Evolutionary conservation across 495 filamentous ascomycete genomes (phyloP).

Genomic region (Chaetomium tenue): DNA sequence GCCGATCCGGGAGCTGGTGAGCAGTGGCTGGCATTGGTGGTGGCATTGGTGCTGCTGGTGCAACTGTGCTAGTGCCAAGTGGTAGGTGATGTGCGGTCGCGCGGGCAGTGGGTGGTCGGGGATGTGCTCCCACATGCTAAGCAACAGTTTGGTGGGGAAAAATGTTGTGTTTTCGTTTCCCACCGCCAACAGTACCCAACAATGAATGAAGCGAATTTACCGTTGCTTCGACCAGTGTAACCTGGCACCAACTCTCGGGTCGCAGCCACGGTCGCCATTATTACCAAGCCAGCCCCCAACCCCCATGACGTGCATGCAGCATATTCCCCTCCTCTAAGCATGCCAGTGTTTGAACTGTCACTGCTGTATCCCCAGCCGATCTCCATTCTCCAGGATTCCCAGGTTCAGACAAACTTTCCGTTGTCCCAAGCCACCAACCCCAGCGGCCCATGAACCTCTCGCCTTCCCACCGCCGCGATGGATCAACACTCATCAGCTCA

Average conservation of each 20-base stretch:
- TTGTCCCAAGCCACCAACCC: neutral
- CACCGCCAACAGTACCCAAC: neutral
- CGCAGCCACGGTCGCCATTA: constrained; percentile 6
- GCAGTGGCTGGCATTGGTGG: neutral
- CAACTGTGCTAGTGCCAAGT: neutral
- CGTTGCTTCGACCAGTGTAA: neutral
- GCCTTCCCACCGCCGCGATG: constrained; percentile 6
- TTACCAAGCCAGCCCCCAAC: neutral
- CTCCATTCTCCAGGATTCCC: neutral
- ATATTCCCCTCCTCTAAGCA: neutral
- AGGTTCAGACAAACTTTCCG: neutral
- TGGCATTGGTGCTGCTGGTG: neutral
- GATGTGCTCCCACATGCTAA: neutral
- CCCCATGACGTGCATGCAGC: constrained; percentile 6
- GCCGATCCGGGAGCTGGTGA: constrained; percentile 2
- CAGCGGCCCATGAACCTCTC: constrained; percentile 1
- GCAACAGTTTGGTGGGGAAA: no score
- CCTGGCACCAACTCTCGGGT: neutral
- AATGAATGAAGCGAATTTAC: neutral
- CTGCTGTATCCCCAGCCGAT: neutral
- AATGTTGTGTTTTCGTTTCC: neutral
- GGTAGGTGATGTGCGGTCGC: neutral
- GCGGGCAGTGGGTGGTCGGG: neutral
- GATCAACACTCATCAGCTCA: neutral
- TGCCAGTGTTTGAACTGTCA: neutral